Base-by-base conservation (phyloP, 2,329 filamentous ascomycete genomes). In the Paecilomyces sp. region DNA sequence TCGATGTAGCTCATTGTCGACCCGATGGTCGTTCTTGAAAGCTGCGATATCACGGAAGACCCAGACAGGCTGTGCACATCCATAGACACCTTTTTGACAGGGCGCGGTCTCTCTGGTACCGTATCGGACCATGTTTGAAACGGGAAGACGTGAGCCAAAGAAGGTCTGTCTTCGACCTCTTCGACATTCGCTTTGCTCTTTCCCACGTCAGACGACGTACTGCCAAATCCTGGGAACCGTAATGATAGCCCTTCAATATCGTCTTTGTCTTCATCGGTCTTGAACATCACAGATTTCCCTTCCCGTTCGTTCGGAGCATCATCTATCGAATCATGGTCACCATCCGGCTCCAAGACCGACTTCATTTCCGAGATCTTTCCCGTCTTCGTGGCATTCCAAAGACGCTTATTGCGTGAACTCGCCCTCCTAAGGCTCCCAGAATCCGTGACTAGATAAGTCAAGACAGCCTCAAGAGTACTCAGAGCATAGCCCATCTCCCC, bases 401-500 rank as follows among this genome's bases (percentile, higher is more conserved):
- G 75, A 1, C 87, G 84, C 68, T 89, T 88, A 73, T 99, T 99
- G 57, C 90, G 85, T 63, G 87, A 85, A 73, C 94, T 97, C 6
- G 92, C 91, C 71, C 87, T 89, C 62, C 92, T 85, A 60, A 99
- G 77, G 3, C 88, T 89, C 13, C 85, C 86, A 0, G 93, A 96
- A 70, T 96, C 92, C 62, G 87, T 85, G 8, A 88, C 85, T 2
- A 99, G 83, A 71, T 99, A 97, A 1, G 91, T 87, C 34, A 99
- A 76, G 0, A 99, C 94, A 6, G 92, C 94, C 74, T 99, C 94
- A 61, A 97, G 91, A 0, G 94, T 99, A 74, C 93, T 97, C 56
- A 99, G 76, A 0, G 93, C 92, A 74, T 99, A 99, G 8, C 94
- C 94, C 80, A 95, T 88, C 76, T 99, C 94, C 55, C 94, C 94